Percentiles rank a stretch among this genome's conserved stretches.
These are phyloP conservation scores for Tricholoma furcatifolium DNA, from an alignment of 768 basidiomycete genomes.

Conservation along the genomic window DNA sequence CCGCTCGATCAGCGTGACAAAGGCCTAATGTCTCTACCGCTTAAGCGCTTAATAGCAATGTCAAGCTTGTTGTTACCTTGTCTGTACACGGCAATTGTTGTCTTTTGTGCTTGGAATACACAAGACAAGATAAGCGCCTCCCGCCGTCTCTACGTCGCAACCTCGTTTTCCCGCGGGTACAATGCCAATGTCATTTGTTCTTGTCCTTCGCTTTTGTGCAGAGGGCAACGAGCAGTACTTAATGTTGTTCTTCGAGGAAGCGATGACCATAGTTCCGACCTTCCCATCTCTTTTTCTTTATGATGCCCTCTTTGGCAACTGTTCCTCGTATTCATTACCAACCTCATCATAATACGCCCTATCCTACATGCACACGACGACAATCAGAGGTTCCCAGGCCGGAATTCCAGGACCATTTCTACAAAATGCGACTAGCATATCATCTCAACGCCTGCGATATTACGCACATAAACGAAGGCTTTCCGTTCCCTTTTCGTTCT, in stretches of 20 bases:
- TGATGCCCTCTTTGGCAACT: constrained; percentile 8
- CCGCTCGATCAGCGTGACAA: background rate
- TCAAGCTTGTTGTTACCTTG: constrained; percentile 12
- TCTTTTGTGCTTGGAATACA: constrained; percentile 12
- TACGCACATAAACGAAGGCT: constrained; percentile 31
- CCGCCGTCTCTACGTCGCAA: constrained; percentile 13
- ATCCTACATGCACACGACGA: background rate
- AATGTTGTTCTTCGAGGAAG: background rate
- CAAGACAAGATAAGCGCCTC: constrained; percentile 8
- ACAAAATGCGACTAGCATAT: constrained; percentile 28
- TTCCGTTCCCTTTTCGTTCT: constrained; percentile 31
- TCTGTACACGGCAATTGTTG: constrained; percentile 13
- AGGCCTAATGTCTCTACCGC: background rate
- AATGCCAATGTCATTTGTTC: constrained; percentile 11
- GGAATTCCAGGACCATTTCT: constrained; percentile 13
- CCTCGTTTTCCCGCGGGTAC: constrained; percentile 12
- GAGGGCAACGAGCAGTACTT: constrained; percentile 9
- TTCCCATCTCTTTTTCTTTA: background rate
- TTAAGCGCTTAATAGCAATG: background rate
- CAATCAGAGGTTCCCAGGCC: constrained; percentile 1
- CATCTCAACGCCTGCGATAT: constrained; percentile 30
- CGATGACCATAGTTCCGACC: background rate
- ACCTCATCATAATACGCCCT: constrained; percentile 2
- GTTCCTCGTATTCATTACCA: constrained; percentile 7
- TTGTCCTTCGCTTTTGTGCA: constrained; percentile 13